Evolutionary conservation across 768 basidiomycete genomes (phyloP).

Genomic region (Astraeus odoratus): DNA sequence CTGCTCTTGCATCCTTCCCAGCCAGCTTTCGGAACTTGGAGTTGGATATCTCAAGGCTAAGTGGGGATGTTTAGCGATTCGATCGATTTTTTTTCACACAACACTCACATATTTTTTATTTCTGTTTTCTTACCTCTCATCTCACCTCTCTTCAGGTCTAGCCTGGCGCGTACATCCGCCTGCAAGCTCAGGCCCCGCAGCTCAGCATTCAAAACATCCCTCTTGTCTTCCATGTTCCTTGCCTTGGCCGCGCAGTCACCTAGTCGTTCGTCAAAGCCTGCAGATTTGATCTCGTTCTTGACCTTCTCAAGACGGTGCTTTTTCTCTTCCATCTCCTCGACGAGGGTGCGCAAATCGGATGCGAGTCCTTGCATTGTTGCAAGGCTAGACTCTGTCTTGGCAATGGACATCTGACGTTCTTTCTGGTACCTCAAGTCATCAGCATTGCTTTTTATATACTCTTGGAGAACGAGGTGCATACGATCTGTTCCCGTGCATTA

Average conservation of each 20-base stretch:
- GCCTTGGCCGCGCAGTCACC: slow-evolving; percentile 45
- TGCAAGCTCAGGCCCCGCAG: slow-evolving; percentile 67
- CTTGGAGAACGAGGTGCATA: slow-evolving; percentile 23
- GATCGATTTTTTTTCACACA: neutral
- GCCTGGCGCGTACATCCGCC: slow-evolving; percentile 71
- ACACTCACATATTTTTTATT: slow-evolving; percentile 58
- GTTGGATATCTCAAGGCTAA: slow-evolving; percentile 57
- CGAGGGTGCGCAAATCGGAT: slow-evolving; percentile 45
- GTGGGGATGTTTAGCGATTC: slow-evolving; percentile 3
- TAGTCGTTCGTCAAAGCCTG: slow-evolving; percentile 61
- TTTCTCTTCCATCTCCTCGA: slow-evolving; percentile 67
- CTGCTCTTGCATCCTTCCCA: slow-evolving; percentile 50
- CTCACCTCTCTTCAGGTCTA: slow-evolving; percentile 70
- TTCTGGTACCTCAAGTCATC: slow-evolving; percentile 23
- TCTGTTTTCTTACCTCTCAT: slow-evolving; percentile 58
- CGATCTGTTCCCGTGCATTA: slow-evolving; percentile 51
- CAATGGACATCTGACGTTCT: slow-evolving; percentile 47
- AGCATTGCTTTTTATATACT: neutral
- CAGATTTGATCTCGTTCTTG: slow-evolving; percentile 47
- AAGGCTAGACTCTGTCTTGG: slow-evolving; percentile 44
- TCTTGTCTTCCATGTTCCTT: slow-evolving; percentile 57
- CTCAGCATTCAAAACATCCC: slow-evolving; percentile 67
- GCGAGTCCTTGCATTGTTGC: slow-evolving; percentile 51
- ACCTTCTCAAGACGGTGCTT: slow-evolving; percentile 51
- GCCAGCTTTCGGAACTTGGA: slow-evolving; percentile 59